phyloP scores from a whole-genome alignment of 1,139 yeast genomes.

The Pneumocystis jirovecii region DNA sequence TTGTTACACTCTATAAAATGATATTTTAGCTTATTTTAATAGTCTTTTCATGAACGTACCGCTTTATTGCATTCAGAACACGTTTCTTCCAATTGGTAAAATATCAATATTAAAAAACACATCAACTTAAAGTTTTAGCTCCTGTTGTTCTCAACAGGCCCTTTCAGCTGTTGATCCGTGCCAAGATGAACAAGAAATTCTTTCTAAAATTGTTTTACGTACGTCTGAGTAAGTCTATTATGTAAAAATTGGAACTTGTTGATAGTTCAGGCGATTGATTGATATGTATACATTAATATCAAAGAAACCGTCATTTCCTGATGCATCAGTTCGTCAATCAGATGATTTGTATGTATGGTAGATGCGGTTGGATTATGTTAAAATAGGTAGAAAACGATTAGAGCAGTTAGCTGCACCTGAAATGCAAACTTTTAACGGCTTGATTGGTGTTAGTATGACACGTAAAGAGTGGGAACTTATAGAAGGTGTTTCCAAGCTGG shows the following conservation, averaged over 20 bases:
- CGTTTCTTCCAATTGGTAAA: background rate
- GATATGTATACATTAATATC: background rate
- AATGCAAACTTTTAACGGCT: background rate
- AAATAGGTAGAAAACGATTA: background rate
- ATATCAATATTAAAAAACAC: background rate
- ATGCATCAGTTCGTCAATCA: background rate
- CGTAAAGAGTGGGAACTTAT: background rate
- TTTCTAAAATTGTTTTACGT: background rate
- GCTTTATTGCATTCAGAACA: background rate
- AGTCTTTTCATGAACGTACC: background rate
- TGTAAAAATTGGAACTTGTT: background rate
- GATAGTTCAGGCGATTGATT: background rate
- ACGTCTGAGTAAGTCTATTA: background rate
- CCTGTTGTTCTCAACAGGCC: background rate
- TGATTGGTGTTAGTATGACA: background rate
- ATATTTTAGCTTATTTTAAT: background rate
- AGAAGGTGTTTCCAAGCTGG: background rate
- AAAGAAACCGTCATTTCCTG: background rate
- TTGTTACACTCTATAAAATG: background rate
- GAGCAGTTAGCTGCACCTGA: background rate
- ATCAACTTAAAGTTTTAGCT: background rate
- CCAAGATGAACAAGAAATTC: background rate
- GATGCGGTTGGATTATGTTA: background rate
- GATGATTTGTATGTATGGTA: background rate
- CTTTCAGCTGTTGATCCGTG: background rate